Evolutionary conservation across 805 yeast species (phyloP).

Genomic region (Hanseniaspora pseudoguilliermondii): DNA sequence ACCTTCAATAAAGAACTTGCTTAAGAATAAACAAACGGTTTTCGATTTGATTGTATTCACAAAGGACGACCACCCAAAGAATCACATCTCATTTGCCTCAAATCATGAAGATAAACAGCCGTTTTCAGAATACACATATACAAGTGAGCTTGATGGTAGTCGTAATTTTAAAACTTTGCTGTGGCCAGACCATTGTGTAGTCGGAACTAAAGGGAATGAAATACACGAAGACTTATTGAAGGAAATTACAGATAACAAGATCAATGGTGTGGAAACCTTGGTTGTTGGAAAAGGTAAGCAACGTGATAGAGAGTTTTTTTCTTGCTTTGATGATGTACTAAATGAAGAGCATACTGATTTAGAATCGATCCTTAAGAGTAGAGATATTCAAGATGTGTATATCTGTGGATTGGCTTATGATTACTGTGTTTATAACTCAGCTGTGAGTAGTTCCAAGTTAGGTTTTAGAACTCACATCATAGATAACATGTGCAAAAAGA

Average conservation of each 20-base stretch:
- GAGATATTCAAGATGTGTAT: slow-evolving; percentile 46
- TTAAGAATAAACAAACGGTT: slow-evolving; percentile 27
- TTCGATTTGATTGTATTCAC: slow-evolving; percentile 64
- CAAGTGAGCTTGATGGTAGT: slow-evolving; percentile 27
- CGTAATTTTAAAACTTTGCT: slow-evolving; percentile 27
- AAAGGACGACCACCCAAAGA: slow-evolving; percentile 77
- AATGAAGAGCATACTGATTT: slow-evolving; percentile 56
- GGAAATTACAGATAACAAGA: background rate
- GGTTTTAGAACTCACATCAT: slow-evolving; percentile 60
- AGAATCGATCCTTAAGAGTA: slow-evolving; percentile 33
- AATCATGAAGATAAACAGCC: slow-evolving; percentile 41
- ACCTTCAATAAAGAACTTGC: slow-evolving; percentile 36
- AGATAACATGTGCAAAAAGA: slow-evolving; percentile 43
- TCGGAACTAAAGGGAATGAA: slow-evolving; percentile 52
- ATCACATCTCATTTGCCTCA: slow-evolving; percentile 74
- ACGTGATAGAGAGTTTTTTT: slow-evolving; percentile 68
- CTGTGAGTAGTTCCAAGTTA: slow-evolving; percentile 46
- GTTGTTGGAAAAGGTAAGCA: slow-evolving; percentile 61
- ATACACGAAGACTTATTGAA: slow-evolving; percentile 40
- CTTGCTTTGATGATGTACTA: slow-evolving; percentile 79
- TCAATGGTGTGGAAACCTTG: slow-evolving; percentile 17
- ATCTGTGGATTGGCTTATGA: slow-evolving; percentile 80
- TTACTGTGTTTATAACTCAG: slow-evolving; percentile 69
- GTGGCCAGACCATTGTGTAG: slow-evolving; percentile 92
- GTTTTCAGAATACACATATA: slow-evolving; percentile 42